phyloP scores from a whole-genome alignment of 1,284 basidiomycete species.

The Ceratobasidium sp. region DNA sequence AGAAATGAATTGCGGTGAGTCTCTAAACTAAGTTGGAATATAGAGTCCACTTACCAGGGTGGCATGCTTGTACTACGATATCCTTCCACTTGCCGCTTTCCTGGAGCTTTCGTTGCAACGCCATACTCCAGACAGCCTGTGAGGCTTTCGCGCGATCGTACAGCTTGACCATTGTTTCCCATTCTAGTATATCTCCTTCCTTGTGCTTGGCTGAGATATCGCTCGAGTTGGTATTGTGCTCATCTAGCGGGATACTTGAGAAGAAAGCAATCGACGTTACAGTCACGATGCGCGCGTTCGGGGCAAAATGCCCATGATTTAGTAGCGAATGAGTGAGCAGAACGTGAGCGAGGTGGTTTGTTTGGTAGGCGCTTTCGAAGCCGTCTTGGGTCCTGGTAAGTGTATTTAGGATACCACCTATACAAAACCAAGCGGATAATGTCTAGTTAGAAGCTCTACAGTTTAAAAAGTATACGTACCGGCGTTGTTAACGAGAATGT shows the following conservation, averaged over 20 bases:
- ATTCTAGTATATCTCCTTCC: conserved; percentile 34
- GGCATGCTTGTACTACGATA: conserved; percentile 47
- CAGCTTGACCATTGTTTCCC: conserved; percentile 42
- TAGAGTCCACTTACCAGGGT: conserved; percentile 42
- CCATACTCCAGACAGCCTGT: conserved; percentile 47
- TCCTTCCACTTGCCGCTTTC: conserved; percentile 43
- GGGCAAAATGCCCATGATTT: conserved; percentile 39
- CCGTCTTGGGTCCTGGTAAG: conserved; percentile 45
- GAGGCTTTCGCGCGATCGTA: conserved; percentile 46
- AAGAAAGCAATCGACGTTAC: conserved; percentile 47
- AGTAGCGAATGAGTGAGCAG: conserved; percentile 43
- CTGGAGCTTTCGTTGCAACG: conserved; percentile 46
- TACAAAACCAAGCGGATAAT: neutral
- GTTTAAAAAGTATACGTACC: conserved; percentile 31
- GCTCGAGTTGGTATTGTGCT: conserved; percentile 44
- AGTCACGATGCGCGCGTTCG: conserved; percentile 48
- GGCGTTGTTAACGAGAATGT: conserved; percentile 49
- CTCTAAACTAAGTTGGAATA: neutral
- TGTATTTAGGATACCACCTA: conserved; percentile 44
- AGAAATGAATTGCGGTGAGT: neutral
- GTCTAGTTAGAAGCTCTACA: too few relatives aligned
- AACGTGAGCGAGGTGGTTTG: conserved; percentile 41
- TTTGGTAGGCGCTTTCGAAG: conserved; percentile 44
- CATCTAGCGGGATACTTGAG: conserved; percentile 40
- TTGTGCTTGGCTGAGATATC: conserved; percentile 38